phyloP scores from a whole-genome alignment of 305 asterid species.

The Striga hermonthica region DNA sequence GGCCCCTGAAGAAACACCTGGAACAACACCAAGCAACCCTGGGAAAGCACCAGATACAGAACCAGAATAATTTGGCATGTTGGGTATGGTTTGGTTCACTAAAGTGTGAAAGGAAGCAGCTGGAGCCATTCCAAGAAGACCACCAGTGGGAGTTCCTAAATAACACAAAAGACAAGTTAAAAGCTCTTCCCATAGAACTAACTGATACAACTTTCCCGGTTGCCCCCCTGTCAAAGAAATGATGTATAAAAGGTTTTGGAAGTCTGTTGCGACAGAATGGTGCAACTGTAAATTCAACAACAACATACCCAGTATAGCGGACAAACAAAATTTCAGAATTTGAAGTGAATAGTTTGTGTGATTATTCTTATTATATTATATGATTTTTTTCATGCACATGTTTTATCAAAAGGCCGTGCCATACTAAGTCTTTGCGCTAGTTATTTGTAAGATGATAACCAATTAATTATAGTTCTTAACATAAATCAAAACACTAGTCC shows the following conservation, averaged over 20 bases:
- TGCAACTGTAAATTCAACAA: conserved; percentile 10
- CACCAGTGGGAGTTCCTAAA: conserved; percentile 77
- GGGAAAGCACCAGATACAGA: conserved; percentile 93
- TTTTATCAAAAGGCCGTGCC: no score
- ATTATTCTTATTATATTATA: no score
- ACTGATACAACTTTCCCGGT: conserved; percentile 6
- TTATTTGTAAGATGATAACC: conserved; percentile 5
- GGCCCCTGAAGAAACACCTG: conserved; percentile 86
- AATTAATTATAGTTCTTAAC: not conserved
- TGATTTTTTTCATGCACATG: no score
- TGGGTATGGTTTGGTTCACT: conserved; percentile 95
- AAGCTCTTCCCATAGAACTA: conserved; percentile 24
- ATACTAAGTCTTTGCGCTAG: not conserved
- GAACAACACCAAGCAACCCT: conserved; percentile 94
- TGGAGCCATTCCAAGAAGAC: conserved; percentile 80
- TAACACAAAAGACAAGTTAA: conserved; percentile 29
- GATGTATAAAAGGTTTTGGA: not conserved
- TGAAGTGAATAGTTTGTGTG: no score
- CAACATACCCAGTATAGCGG: no score
- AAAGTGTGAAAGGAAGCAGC: conserved; percentile 64
- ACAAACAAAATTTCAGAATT: not conserved
- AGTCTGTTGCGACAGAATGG: not conserved
- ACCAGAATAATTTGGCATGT: conserved; percentile 95
- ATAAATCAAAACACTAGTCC: conserved; percentile 7
- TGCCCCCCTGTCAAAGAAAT: not conserved